Base-by-base conservation (phyloP, 495 filamentous ascomycete genomes). In the Podospora fimiseda region DNA sequence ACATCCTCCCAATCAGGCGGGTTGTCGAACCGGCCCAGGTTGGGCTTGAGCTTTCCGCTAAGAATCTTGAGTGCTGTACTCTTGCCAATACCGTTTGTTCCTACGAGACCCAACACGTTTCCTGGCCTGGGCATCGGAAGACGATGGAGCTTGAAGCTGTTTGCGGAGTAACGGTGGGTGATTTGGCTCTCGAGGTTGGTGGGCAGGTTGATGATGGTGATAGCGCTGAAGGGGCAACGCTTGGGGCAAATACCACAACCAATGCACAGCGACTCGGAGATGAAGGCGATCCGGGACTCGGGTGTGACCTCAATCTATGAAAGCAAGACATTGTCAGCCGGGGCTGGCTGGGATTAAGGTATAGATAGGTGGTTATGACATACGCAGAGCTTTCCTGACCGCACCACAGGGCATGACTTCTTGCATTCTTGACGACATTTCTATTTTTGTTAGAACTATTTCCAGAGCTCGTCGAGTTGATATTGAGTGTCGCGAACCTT, bases 1-100 rank as follows among this genome's bases (percentile, higher is more conserved):
- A 97, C 95, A 72, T 97, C 94, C 70, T 97, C 91, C 93, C 93
- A 98, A 67, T 98, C 93, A 2, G 93, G 94, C 1, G 92, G 91
- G 70, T 96, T 92, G 55, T 97, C 90, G 70, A 86, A 96, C 62
- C 88, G 78, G 48, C 93, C 93, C 63, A 98, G 71, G 65, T 98
- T 98, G 45, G 93, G 93, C 83, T 98, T 98, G 57, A 97, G 78
- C 71, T 97, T 98, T 54, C 93, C 93, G 63, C 89, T 93, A 58
- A 98, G 82, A 65, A 98, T 96, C 75, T 97, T 97, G 68, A 98
- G 76, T 1, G 93, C 93, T 0, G 93, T 97, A 73, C 90, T 96
- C 80, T 98, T 97, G 70, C 93, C 93, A 65, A 97, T 98, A 87
- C 93, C 93, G 82, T 98, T 97, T 48, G 92, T 96, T 64, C 93